Conservation (phyloP, 108 stramenopile species). For the Stephanodiscus minutulus region DNA sequence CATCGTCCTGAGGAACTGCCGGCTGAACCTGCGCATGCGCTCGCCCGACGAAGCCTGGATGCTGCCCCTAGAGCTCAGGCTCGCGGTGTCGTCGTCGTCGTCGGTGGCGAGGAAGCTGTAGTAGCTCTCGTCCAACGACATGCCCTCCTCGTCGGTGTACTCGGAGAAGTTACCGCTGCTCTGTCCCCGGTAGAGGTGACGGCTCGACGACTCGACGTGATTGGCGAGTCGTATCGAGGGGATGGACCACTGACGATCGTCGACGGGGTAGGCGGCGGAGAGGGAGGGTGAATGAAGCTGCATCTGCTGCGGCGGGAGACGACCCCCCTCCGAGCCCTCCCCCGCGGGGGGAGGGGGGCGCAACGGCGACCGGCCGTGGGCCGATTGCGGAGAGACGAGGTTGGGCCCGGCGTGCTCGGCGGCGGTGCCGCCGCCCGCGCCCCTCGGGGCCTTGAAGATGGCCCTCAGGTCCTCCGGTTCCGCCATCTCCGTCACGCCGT, state of each 20-base stretch:
- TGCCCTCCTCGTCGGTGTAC: constrained; percentile 9
- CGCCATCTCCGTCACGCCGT: constrained; percentile 43
- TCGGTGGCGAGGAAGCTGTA: constrained; percentile 18
- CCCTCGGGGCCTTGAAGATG: constrained; percentile 39
- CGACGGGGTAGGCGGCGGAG: constrained; percentile 27
- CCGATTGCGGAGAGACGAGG: constrained; percentile 21
- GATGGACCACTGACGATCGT: constrained; percentile 51
- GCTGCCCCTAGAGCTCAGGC: not conserved
- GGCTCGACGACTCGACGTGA: constrained; percentile 5
- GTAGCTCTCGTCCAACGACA: constrained; percentile 5
- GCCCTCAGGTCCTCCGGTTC: constrained; percentile 42
- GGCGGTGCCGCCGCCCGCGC: too few relatives aligned
- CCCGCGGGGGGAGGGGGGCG: not conserved
- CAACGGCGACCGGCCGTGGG: not conserved
- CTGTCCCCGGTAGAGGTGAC: not conserved
- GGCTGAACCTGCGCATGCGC: not conserved
- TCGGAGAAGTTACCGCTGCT: not conserved
- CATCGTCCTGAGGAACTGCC: not conserved
- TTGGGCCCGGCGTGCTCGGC: too few relatives aligned
- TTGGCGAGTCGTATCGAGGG: constrained; percentile 54
- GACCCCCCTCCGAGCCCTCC: not conserved
- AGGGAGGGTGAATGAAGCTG: not conserved
- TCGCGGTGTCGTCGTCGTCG: not conserved
- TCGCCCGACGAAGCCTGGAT: not conserved
- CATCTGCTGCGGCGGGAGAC: constrained; percentile 10